phyloP scores from a whole-genome alignment of 495 filamentous ascomycete genomes.

The Penicillium longicatenatum region DNA sequence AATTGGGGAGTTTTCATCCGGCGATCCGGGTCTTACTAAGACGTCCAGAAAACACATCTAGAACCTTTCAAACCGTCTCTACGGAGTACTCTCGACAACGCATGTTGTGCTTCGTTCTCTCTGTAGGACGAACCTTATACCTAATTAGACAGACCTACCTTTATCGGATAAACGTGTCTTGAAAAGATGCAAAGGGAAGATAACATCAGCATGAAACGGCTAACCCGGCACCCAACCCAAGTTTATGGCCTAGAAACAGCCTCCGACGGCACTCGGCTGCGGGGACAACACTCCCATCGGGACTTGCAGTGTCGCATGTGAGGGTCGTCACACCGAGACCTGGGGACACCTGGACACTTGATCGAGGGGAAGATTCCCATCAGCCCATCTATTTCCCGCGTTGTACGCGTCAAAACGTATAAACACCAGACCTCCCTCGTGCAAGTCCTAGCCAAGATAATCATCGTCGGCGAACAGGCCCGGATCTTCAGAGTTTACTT shows the following conservation, averaged over 20 bases:
- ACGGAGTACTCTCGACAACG: too few relatives aligned
- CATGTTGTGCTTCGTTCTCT: too few relatives aligned
- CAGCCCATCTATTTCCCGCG: background rate
- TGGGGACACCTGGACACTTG: background rate
- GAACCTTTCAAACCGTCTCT: too few relatives aligned
- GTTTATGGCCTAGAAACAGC: background rate
- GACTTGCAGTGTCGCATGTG: slow-evolving; percentile 6
- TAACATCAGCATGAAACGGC: background rate
- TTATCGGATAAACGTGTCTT: too few relatives aligned
- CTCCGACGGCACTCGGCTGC: slow-evolving; percentile 1
- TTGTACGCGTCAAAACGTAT: background rate
- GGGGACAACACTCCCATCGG: slow-evolving; percentile 10
- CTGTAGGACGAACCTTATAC: too few relatives aligned
- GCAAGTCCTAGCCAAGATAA: too few relatives aligned
- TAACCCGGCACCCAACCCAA: background rate
- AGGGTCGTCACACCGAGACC: slow-evolving; percentile 5
- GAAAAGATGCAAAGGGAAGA: too few relatives aligned
- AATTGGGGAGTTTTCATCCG: slow-evolving; percentile 21
- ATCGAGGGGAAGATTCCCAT: background rate
- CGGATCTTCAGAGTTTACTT: background rate
- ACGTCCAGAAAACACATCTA: background rate
- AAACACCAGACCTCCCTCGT: background rate
- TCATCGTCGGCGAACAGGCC: background rate
- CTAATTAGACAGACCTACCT: too few relatives aligned
- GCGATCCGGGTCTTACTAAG: slow-evolving; percentile 25